phyloP scores from a whole-genome alignment of 2,329 filamentous ascomycete genomes.

The Penicillium sp. region DNA sequence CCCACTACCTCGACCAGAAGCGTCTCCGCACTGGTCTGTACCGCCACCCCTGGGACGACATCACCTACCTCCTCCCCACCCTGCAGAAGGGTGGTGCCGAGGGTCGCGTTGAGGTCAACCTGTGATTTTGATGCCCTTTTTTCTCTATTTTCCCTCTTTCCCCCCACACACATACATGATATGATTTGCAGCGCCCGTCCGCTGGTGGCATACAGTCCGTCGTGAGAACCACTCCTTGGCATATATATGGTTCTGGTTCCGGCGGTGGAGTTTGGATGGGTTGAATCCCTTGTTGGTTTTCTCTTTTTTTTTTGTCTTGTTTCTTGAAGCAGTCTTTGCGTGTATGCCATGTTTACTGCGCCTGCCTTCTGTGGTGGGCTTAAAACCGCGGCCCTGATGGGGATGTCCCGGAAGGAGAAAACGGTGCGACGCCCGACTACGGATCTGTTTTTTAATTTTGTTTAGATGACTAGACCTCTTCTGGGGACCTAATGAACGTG shows the following conservation, averaged over 20 bases:
- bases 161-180: conserved; percentile 23
- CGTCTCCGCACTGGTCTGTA: conserved; percentile 96
- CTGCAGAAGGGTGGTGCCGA: conserved; percentile 75
- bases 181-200: conserved; percentile 37
- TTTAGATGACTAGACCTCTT: conserved; percentile 38
- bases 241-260: conserved; percentile 21
- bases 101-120: conserved; percentile 87
- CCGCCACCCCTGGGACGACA: conserved; percentile 99
- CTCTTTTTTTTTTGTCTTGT: conserved; percentile 34
- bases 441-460: conserved; percentile 37
- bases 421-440: conserved; percentile 33
- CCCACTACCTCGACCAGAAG: conserved; percentile 99
- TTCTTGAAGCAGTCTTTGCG: conserved; percentile 35
- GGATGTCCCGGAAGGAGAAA: conserved; percentile 29
- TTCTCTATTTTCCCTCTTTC: conserved; percentile 12
- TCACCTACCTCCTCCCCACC: conserved; percentile 90
- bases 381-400: conserved; percentile 38
- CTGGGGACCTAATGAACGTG: conserved; percentile 36
- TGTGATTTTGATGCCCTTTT: conserved; percentile 56
- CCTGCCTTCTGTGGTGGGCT: conserved; percentile 34
- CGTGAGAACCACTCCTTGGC: conserved; percentile 18
- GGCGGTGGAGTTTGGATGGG: conserved; percentile 48
- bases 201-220: conserved; percentile 45
- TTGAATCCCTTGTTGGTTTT: conserved; percentile 38
- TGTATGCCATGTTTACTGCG: conserved; percentile 38